Evolutionary conservation across 1,284 basidiomycete genomes (phyloP), one percentile per base, ranked within the genome.

Genomic region (Malassezia vespertilionis): DNA sequence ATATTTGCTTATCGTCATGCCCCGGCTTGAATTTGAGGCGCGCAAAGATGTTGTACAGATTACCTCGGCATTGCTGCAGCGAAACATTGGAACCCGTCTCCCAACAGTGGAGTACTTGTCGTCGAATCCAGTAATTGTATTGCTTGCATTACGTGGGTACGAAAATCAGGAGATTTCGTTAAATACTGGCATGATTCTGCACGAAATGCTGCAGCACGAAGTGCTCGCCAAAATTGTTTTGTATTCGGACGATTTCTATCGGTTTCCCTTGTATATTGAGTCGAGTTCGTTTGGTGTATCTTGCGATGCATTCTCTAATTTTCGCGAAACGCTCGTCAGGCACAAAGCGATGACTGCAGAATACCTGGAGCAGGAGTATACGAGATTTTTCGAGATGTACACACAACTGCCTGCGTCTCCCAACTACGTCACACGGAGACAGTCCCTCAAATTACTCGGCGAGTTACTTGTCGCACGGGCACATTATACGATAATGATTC

Each of bases 391-490:
- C 76, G 78, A 80, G 32, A 88, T 88, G 55, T 96, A 91, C 75
- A 86, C 86, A 21, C 82, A 82, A 14, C 81, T 99, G 52, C 84
- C 97, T 58, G 77, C 86, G 37, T 95, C 89, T 17, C 79, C 77
- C 61, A 97, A 97, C 76, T 97, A 97, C 70, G 93, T 99, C 49
- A 97, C 93, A n/a, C 96, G 96, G 73, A 84, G 93, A 2, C 91
- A 99, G 72, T 95, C 90, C 0, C 80, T 99, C 65, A 99, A 99
- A 74, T 79, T 97, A 2, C 80, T 99, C 1, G 91, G 93, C 59
- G 93, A 97, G 74, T 95, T 97, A 72, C 76, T 97, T 1, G 81
- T 99, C 37, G 93, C 97, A 73, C 80, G 91, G 22, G 88, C 89
- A 33, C 97, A 97, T 74, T 97, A 96, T 76, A 84, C 79, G 61